Evolutionary conservation across 345 rosid genomes (phyloP).

Genomic region (Camelina laxa): DNA sequence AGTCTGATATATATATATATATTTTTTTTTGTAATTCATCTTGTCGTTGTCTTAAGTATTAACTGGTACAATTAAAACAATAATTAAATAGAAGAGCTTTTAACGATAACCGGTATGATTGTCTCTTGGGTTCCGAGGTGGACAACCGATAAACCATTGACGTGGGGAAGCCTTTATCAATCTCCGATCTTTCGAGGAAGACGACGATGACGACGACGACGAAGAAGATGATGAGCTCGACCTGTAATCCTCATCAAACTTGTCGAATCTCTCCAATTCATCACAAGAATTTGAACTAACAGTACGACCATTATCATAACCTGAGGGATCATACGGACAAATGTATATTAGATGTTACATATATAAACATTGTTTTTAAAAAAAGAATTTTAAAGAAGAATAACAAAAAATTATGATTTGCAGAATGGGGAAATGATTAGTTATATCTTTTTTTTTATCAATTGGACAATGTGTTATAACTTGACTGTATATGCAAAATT

Average conservation of each 20-base stretch:
- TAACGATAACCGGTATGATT: slow-evolving; percentile 39
- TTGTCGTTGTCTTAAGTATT: not conserved
- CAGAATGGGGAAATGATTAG: not conserved
- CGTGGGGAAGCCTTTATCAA: slow-evolving; percentile 30
- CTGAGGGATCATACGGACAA: slow-evolving; percentile 16
- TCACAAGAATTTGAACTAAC: slow-evolving; percentile 31
- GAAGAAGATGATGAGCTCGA: slow-evolving; percentile 54
- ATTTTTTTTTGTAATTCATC: not conserved
- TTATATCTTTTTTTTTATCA: not conserved
- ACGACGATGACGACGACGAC: slow-evolving; percentile 47
- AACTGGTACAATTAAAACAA: slow-evolving; percentile 12
- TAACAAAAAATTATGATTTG: not conserved
- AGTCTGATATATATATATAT: not conserved
- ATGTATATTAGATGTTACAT: not conserved
- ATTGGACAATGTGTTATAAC: not conserved
- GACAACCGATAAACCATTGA: slow-evolving; percentile 41
- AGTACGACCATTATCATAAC: not conserved
- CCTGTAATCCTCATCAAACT: slow-evolving; percentile 25
- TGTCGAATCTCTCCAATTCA: slow-evolving; percentile 28
- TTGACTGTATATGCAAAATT: not conserved
- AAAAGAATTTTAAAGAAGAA: not conserved
- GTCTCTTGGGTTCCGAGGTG: slow-evolving; percentile 41
- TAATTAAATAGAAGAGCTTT: slow-evolving; percentile 23
- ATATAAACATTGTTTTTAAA: not conserved
- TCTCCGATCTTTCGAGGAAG: slow-evolving; percentile 43